phyloP scores from a whole-genome alignment of 2,329 filamentous ascomycete species.

The Sporothrix euskadiensis region DNA sequence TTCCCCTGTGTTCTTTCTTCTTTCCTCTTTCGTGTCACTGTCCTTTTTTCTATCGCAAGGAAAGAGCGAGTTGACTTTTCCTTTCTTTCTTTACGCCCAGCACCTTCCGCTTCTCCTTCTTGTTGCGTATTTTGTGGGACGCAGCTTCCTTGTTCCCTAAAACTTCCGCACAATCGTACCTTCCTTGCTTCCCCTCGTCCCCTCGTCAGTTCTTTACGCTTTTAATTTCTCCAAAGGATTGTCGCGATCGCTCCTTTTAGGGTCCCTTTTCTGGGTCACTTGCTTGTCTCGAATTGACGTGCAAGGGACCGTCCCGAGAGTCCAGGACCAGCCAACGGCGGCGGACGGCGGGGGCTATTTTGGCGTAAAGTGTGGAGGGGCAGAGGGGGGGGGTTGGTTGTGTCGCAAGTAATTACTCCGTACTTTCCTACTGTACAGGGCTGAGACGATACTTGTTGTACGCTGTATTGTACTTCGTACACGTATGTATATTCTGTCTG shows the following conservation, averaged over 20 bases:
- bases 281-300: conserved; percentile 24
- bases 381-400: not conserved
- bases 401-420: not conserved
- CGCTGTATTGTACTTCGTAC: not conserved
- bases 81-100: not conserved
- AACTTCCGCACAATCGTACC: conserved; percentile 7
- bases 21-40: not conserved
- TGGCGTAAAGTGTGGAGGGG: conserved; percentile 21
- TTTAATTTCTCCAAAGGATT: not conserved
- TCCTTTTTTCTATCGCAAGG: not conserved
- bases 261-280: conserved; percentile 12
- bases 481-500: no score
- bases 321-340: not conserved
- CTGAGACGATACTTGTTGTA: conserved; percentile 13
- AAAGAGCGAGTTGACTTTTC: not conserved
- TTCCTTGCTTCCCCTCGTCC: not conserved
- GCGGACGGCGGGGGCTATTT: conserved; percentile 2
- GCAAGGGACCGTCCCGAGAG: conserved; percentile 23
- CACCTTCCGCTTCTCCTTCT: not conserved
- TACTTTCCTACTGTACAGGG: conserved; percentile 1
- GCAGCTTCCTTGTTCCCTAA: conserved; percentile 18
- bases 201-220: not conserved
- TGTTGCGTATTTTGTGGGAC: conserved; percentile 7
- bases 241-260: not conserved
- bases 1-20: conserved; percentile 7